A percentile compares a stretch with the other conserved stretches of the same genome.
These are phyloP conservation scores for Extremus antarcticus DNA, from an alignment of 495 filamentous ascomycete species.

Conservation along the genomic window DNA sequence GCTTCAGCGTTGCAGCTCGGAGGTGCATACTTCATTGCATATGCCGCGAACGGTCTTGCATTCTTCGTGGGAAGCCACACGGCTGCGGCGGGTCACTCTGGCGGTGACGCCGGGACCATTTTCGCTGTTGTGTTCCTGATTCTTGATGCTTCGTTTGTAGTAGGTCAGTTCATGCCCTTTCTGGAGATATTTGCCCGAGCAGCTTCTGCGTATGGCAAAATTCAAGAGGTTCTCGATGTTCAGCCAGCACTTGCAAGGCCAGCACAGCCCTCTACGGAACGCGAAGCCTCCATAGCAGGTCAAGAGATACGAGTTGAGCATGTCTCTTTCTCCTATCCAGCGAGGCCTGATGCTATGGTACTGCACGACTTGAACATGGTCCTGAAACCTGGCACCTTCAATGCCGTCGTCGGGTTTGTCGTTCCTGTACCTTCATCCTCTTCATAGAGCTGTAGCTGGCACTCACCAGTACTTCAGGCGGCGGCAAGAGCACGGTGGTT, in stretches of 20 bases:
- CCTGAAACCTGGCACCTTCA: conserved; percentile 15
- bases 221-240: conserved; percentile 40
- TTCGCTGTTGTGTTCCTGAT: conserved; percentile 43
- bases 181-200: conserved; percentile 41
- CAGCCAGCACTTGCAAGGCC: conserved; percentile 29
- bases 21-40: conserved; percentile 34
- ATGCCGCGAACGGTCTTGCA: conserved; percentile 40
- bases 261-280: conserved; percentile 8
- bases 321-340: conserved; percentile 25
- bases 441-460: no score
- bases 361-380: conserved; percentile 15
- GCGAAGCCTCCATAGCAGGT: not conserved
- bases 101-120: conserved; percentile 37
- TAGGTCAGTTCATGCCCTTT: conserved; percentile 34
- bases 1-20: conserved; percentile 30
- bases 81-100: conserved; percentile 25
- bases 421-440: no score
- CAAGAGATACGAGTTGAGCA: conserved; percentile 16
- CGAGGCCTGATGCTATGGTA: conserved; percentile 12
- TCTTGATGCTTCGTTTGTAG: conserved; percentile 33
- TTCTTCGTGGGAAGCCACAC: conserved; percentile 43
- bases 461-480: conserved; percentile 68
- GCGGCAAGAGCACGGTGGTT: conserved; percentile 89
- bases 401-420: conserved; percentile 21
- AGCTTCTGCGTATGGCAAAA: conserved; percentile 34